Percentiles rank a stretch among this genome's conserved stretches.
Conservation (phyloP, 208 protist genomes). For the Vickermania ingenoplastis region DNA sequence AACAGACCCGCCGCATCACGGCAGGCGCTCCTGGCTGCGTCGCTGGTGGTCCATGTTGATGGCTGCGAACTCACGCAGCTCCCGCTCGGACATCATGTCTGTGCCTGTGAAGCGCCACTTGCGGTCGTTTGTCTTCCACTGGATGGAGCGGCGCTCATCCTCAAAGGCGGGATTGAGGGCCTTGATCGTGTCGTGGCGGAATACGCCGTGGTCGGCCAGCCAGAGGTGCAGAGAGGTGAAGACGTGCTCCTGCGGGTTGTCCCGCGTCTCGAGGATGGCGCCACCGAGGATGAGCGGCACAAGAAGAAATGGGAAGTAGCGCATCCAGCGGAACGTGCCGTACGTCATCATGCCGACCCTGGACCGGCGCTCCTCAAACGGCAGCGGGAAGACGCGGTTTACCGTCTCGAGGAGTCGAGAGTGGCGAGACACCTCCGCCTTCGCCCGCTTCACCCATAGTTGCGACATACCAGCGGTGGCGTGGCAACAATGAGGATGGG, state of each 20-base stretch:
- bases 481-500: not conserved
- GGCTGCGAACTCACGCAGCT: conserved; percentile 75
- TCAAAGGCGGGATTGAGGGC: conserved; percentile 82
- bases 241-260: conserved; percentile 80
- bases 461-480: conserved; percentile 54
- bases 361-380: conserved; percentile 77
- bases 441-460: conserved; percentile 82
- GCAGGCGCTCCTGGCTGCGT: not conserved
- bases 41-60: conserved; percentile 71
- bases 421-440: conserved; percentile 77
- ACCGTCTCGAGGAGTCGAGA: conserved; percentile 72
- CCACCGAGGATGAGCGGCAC: conserved; percentile 53
- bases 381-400: conserved; percentile 77
- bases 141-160: conserved; percentile 65
- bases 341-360: conserved; percentile 81
- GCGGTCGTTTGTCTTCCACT: conserved; percentile 81
- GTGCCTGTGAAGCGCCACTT: conserved; percentile 81
- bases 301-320: conserved; percentile 68
- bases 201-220: conserved; percentile 81
- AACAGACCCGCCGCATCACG: too few relatives aligned
- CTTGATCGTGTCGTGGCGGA: conserved; percentile 82
- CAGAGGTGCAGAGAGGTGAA: conserved; percentile 80
- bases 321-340: conserved; percentile 73
- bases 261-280: conserved; percentile 63
- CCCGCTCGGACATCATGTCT: conserved; percentile 69